Conservation (phyloP, 2,329 filamentous ascomycete species). For the Stemphylium beticola region DNA sequence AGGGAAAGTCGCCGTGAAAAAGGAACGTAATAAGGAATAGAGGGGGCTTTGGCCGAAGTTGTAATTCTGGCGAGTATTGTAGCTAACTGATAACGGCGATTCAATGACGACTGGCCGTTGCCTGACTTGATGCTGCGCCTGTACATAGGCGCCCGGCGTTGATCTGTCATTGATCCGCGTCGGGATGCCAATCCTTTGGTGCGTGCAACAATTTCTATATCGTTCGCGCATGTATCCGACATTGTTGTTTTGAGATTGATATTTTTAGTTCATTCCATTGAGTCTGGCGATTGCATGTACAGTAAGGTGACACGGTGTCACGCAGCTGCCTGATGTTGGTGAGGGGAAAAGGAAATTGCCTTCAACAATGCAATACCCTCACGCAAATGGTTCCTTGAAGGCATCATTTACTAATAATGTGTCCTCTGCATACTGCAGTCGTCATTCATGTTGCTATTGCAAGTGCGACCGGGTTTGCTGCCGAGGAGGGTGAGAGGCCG, state of each 20-base stretch:
- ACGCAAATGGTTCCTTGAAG: neutral
- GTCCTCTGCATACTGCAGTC: neutral
- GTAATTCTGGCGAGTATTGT: neutral
- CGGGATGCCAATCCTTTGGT: neutral
- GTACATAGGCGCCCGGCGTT: neutral
- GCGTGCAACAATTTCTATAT: neutral
- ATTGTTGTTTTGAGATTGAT: neutral
- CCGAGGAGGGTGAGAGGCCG: neutral
- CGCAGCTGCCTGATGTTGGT: neutral
- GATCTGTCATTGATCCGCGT: slow-evolving; percentile 1
- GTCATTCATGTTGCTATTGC: neutral
- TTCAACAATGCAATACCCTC: neutral
- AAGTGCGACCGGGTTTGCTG: neutral
- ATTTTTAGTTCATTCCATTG: neutral
- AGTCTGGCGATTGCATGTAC: neutral
- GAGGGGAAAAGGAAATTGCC: neutral
- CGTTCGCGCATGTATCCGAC: neutral
- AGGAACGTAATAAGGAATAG: neutral
- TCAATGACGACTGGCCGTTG: neutral
- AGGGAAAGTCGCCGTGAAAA: neutral
- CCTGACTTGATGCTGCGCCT: neutral
- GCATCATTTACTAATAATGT: neutral
- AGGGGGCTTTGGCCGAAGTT: neutral
- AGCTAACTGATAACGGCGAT: neutral
- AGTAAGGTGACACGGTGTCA: neutral